Base-by-base conservation (phyloP, 352 stramenopile genomes). In the Phytophthora fragariaefolia region DNA sequence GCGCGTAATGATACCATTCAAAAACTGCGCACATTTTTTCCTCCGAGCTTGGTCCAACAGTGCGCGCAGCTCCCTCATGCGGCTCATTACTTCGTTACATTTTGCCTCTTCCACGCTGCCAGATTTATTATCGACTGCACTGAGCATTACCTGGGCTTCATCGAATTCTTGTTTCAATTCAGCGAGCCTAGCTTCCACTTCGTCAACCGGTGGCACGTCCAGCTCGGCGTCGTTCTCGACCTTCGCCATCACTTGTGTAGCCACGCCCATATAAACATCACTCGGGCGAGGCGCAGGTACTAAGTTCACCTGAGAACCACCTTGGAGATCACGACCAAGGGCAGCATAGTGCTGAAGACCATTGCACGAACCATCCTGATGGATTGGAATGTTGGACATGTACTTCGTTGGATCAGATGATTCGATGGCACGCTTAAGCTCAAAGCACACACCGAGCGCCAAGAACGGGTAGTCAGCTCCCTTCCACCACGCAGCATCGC, bases 271-370 rank as follows among this genome's bases (percentile, higher is more conserved):
- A 84, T 99, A 99, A 81, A 99, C 98, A 74, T 99, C 98, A 55
- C 97, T 96, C 3, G 98, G 98, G 53, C 90, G 85, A n/a, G 97
- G 80, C 9, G 77, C 82, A 20, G 96, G 87, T 30, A 99, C 89
- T 15, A 99, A 80, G 76, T 99, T 99, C 3, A 99, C 98, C 58
- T 98, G 91, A 58, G 92, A 89, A 12, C 96, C 98, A 74, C 98
- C 98, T 6, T 85, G 82, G 4, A 71, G 75, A 71, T 99, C 98
- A 49, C 97, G 89, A 28, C 98, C 98, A 8, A 99, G 86, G 7
- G 97, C 97, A 28, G 98, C 98, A 76, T 99, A 99, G 77, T 99
- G 98, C 83, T 99, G 98, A 43, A 99, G 82, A 1, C 98, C 98
- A 76, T 99, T 99, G 75, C 98, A 99, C 28, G 95, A 99, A 8